Base-by-base conservation (phyloP, 2,329 filamentous ascomycete species). In the Colletotrichum simmondsii region DNA sequence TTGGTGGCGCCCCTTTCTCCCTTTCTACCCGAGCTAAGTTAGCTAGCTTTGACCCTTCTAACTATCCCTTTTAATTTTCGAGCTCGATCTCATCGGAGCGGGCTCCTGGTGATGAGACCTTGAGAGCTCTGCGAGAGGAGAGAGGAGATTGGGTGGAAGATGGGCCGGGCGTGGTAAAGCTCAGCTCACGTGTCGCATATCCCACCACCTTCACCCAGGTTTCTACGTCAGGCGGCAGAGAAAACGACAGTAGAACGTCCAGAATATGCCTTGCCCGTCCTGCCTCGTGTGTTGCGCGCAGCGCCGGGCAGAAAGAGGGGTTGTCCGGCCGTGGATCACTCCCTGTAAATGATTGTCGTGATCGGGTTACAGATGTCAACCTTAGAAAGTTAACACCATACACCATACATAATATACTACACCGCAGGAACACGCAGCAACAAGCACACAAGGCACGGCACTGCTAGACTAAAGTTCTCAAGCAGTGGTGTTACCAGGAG, bases 321-420 rank as follows among this genome's bases (percentile, higher is more conserved):
- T 46, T 26, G 37, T 42, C 14, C 58, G 58, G 58, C 37, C 28
- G 26, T 26, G 59, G 57, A 64, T 52, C 32, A 22, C 65, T 28
- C 58, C 52, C 26, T 63, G 54, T 7, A 22, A 60, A 61, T 56
- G 57, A 59, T 53, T 54, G 54, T 70, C 70, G 60, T 70, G 60
- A 70, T 70, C 70, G 66, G 66, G 60, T 72, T 70, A 60, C 70
- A 65, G 66, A 46, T 65, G 70, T 42, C 70, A 70, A 70, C 66
- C 42, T 62, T 65, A 70, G 65, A 24, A 46, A 16, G 11, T 8
- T 10, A 8, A 32, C 10, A 49, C 16, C 16, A 42, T 42, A 42
- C 37, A 19, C 16, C 14, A 19, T 42, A 42, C 37, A 19, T 5
- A 7, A 2, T 19, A 42, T 16, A 42, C 16, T 16, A 19, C 16